Evolutionary conservation across 441 rosid genomes (phyloP).

Genomic region (California macrophylla): DNA sequence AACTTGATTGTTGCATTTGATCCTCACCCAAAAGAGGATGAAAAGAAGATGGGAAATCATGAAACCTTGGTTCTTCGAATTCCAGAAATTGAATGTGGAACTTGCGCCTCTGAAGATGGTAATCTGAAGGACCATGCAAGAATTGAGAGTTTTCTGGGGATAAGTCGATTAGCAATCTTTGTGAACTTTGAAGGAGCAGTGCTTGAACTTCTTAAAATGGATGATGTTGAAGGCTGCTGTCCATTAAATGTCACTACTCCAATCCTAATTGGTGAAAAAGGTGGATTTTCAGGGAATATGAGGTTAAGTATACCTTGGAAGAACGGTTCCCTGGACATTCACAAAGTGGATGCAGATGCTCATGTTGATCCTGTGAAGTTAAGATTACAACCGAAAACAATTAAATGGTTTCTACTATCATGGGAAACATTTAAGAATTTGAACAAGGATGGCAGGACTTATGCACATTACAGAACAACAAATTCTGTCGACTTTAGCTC

Average conservation of each 20-base stretch:
- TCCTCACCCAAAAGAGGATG: conserved; percentile 37
- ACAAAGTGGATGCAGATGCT: conserved; percentile 78
- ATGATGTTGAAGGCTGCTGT: conserved; percentile 23
- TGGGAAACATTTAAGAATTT: conserved; percentile 47
- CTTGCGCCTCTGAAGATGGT: conserved; percentile 61
- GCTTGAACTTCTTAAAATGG: conserved; percentile 65
- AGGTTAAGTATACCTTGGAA: conserved; percentile 91
- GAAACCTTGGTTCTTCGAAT: conserved; percentile 63
- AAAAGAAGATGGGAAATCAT: conserved; percentile 28
- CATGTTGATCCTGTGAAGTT: conserved; percentile 70
- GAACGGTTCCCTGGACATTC: conserved; percentile 84
- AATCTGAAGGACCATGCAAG: conserved; percentile 26
- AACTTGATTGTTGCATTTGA: conserved; percentile 78
- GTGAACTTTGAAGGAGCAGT: conserved; percentile 72
- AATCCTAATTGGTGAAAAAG: conserved; percentile 53
- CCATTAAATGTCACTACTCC: conserved; percentile 37
- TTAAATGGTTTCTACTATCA: conserved; percentile 56
- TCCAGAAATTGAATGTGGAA: conserved; percentile 65
- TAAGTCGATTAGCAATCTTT: conserved; percentile 57
- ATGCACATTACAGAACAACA: conserved; percentile 22
- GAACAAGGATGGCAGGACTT: conserved; percentile 23
- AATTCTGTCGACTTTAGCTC: conserved; percentile 39
- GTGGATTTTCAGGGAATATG: conserved; percentile 79
- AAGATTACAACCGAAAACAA: conserved; percentile 54
- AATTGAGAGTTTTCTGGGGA: conserved; percentile 56